Evolutionary conservation across 148 eudicot species (phyloP).

Genomic region (Drosera capensis): DNA sequence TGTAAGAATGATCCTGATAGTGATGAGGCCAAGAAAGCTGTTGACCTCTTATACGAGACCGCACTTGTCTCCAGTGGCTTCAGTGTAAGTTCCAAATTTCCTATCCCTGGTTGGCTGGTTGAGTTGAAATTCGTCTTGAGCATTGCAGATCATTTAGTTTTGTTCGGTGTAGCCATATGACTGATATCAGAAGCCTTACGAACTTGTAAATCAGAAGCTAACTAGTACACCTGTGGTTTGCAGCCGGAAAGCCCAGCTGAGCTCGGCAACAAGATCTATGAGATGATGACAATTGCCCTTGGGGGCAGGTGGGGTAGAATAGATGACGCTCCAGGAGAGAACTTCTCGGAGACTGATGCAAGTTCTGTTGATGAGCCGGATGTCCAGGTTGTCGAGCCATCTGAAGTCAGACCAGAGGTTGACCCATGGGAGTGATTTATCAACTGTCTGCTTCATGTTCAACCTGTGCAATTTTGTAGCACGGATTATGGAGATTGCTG

Average conservation of each 20-base stretch:
- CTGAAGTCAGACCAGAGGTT: conserved; percentile 78
- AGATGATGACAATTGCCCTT: conserved; percentile 97
- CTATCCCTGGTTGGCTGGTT: no score
- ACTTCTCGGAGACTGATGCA: conserved; percentile 18
- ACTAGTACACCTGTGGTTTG: conserved; percentile 1
- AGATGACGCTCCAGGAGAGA: conserved; percentile 28
- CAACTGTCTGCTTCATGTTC: no score
- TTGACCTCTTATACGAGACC: conserved; percentile 71
- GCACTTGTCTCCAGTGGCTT: conserved; percentile 90
- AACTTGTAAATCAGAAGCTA: no score
- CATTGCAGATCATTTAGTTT: no score
- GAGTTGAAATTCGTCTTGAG: no score
- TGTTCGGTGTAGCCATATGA: no score
- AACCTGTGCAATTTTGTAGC: no score
- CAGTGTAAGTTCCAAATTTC: conserved; percentile 36
- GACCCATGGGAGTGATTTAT: conserved; percentile 83
- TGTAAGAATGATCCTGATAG: conserved; percentile 87
- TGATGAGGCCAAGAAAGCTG: conserved; percentile 61
- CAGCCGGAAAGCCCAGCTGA: conserved; percentile 99
- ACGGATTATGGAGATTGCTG: no score
- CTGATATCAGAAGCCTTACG: no score
- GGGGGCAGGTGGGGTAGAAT: conserved; percentile 95
- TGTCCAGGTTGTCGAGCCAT: conserved; percentile 71
- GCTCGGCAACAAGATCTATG: conserved; percentile 87
- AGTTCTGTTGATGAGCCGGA: conserved; percentile 24